These are phyloP conservation scores for Neofusicoccum laricinum DNA, from an alignment of 2,329 filamentous ascomycete species.

Conservation along the genomic window DNA sequence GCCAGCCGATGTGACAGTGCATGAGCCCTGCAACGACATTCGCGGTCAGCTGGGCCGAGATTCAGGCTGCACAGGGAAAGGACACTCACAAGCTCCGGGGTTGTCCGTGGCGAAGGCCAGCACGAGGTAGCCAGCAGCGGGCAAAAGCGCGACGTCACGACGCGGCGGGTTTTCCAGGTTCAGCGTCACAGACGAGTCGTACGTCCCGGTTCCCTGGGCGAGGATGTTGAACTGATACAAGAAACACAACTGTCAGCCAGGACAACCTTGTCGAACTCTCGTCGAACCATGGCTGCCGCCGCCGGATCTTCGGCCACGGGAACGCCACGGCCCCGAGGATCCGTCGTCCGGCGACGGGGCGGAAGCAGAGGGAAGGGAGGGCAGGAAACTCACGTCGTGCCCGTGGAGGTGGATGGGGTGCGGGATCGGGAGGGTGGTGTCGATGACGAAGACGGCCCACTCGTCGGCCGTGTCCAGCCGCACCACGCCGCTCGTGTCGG, in stretches of 20 bases:
- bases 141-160: conserved; percentile 26
- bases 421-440: conserved; percentile 29
- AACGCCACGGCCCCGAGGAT: too few species aligned
- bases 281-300: too few species aligned
- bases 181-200: conserved; percentile 29
- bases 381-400: conserved; percentile 28
- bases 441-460: conserved; percentile 2
- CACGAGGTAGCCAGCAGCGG: conserved; percentile 42
- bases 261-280: neutral
- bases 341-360: too few species aligned
- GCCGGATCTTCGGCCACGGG: too few species aligned
- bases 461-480: conserved; percentile 32
- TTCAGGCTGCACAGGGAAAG: conserved; percentile 17
- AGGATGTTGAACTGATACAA: conserved; percentile 37
- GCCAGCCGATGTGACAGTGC: conserved; percentile 21
- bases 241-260: neutral
- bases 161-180: conserved; percentile 38
- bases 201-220: conserved; percentile 32
- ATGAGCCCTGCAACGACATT: neutral
- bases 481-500: conserved; percentile 22
- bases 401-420: conserved; percentile 42
- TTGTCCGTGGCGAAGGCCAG: conserved; percentile 55
- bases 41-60: neutral
- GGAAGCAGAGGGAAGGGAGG: neutral
- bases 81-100: conserved; percentile 41